phyloP scores from a whole-genome alignment of 1,284 basidiomycete genomes.

The Ustilago shanxiensis region DNA sequence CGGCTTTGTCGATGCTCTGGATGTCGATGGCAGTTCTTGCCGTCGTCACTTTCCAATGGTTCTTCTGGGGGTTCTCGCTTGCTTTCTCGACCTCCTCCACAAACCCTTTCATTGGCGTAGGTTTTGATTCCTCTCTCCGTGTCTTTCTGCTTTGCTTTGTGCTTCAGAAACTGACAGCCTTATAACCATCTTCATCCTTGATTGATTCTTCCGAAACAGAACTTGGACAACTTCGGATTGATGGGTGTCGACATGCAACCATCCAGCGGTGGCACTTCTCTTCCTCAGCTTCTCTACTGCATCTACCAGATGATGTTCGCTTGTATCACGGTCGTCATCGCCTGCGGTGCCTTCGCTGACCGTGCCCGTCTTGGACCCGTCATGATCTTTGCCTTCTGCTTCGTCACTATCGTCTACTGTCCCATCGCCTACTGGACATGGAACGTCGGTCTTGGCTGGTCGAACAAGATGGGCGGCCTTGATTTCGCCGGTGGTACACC shows the following conservation, averaged over 20 bases:
- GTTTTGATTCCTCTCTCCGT: slow-evolving; percentile 1
- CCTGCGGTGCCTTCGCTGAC: slow-evolving; percentile 91
- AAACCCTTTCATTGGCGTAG: slow-evolving; percentile 72
- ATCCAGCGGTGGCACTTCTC: slow-evolving; percentile 71
- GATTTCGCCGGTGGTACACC: slow-evolving; percentile 72
- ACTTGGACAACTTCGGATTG: slow-evolving; percentile 82
- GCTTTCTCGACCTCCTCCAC: slow-evolving; percentile 71
- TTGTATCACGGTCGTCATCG: slow-evolving; percentile 77
- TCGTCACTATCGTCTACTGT: slow-evolving; percentile 89
- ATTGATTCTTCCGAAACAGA: slow-evolving; percentile 58
- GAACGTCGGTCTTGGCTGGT: slow-evolving; percentile 67
- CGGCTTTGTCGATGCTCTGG: slow-evolving; percentile 92
- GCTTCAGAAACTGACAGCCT: background rate
- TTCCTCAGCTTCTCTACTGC: slow-evolving; percentile 87
- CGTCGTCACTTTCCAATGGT: slow-evolving; percentile 79
- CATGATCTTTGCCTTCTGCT: slow-evolving; percentile 85
- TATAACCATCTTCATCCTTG: background rate
- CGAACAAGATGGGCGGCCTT: slow-evolving; percentile 68
- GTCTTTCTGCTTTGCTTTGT: background rate
- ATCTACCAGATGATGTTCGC: slow-evolving; percentile 93
- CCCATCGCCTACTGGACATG: slow-evolving; percentile 70
- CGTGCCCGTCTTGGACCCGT: slow-evolving; percentile 87
- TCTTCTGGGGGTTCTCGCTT: slow-evolving; percentile 70
- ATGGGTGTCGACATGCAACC: slow-evolving; percentile 82
- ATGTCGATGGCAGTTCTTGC: slow-evolving; percentile 82